Evolutionary conservation across 257 asterid genomes (phyloP).

Genomic region (Solanum stenotomum): DNA sequence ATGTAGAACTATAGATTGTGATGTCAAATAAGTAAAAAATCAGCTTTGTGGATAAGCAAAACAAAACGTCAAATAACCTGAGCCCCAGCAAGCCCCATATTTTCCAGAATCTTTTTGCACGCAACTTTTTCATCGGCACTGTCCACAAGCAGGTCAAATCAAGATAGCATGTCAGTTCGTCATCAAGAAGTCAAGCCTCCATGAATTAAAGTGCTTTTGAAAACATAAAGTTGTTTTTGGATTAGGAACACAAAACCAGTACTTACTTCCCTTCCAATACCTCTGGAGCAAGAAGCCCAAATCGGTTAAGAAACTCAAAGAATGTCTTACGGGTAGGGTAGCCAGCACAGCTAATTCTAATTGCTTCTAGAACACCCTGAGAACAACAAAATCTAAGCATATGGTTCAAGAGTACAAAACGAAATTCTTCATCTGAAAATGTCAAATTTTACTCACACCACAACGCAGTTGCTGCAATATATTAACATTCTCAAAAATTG

Average conservation of each 20-base stretch:
- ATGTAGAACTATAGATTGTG: not conserved
- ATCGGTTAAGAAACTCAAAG: constrained; percentile 72
- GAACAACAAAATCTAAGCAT: not conserved
- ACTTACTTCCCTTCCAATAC: constrained; percentile 10
- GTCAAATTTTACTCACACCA: constrained; percentile 67
- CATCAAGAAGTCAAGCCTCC: not conserved
- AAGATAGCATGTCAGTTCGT: not conserved
- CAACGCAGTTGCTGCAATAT: constrained; percentile 95
- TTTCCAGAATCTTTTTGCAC: constrained; percentile 81
- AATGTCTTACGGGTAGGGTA: constrained; percentile 96
- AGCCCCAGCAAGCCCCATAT: constrained; percentile 77
- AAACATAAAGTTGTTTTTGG: not conserved
- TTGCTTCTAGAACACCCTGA: constrained; percentile 41
- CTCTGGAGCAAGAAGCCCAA: constrained; percentile 77
- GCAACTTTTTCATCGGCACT: constrained; percentile 69
- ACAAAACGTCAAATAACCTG: constrained; percentile 51
- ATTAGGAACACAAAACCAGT: not conserved
- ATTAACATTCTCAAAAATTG: constrained; percentile 81
- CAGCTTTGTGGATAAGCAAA: not conserved
- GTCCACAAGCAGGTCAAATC: constrained; percentile 1
- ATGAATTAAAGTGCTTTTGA: not conserved
- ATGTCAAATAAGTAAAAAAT: not conserved
- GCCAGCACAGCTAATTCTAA: constrained; percentile 97
- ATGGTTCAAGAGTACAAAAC: not conserved
- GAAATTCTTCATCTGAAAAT: not conserved